A percentile compares a stretch with the other conserved stretches of the same genome.
Conservation (phyloP, 1,284 basidiomycete genomes). For the Meripilus lineatus region DNA sequence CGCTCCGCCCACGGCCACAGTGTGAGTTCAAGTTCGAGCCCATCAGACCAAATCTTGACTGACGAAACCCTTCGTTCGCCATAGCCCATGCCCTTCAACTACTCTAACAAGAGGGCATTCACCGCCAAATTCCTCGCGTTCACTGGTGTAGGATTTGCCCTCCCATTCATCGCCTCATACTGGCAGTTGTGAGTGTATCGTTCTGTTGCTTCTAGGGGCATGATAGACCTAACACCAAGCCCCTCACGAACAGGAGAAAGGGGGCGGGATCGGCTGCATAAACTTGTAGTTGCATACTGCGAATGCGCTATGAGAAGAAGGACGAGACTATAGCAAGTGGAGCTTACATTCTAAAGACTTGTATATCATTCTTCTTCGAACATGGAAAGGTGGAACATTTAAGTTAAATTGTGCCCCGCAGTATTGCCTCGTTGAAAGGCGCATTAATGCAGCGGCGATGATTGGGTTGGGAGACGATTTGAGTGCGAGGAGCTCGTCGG, state of each 20-base stretch:
- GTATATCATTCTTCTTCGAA: no score
- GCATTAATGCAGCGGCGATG: not conserved
- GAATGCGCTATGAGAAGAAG: not conserved
- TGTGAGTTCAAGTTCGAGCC: not conserved
- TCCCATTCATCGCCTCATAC: slow-evolving; percentile 1
- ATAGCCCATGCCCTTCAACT: slow-evolving; percentile 6
- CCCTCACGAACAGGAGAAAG: not conserved
- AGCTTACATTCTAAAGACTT: no score
- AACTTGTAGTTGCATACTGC: not conserved
- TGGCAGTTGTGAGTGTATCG: not conserved
- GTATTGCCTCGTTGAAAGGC: not conserved
- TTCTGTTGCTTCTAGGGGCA: not conserved
- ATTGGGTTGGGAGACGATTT: no score
- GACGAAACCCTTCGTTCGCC: not conserved
- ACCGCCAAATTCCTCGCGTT: slow-evolving; percentile 7
- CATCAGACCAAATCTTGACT: not conserved
- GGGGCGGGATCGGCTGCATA: not conserved
- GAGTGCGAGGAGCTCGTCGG: no score
- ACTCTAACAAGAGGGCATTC: slow-evolving; percentile 6
- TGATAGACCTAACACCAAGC: not conserved
- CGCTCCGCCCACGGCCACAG: not conserved
- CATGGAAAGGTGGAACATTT: no score
- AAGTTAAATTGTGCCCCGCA: no score
- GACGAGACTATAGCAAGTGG: not conserved
- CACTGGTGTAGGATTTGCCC: slow-evolving; percentile 1